Percentiles rank a stretch among this genome's conserved stretches.
Evolutionary conservation across 192 early-diverging fungal genomes (phyloP).

Genomic region (Linnemannia schmuckeri): DNA sequence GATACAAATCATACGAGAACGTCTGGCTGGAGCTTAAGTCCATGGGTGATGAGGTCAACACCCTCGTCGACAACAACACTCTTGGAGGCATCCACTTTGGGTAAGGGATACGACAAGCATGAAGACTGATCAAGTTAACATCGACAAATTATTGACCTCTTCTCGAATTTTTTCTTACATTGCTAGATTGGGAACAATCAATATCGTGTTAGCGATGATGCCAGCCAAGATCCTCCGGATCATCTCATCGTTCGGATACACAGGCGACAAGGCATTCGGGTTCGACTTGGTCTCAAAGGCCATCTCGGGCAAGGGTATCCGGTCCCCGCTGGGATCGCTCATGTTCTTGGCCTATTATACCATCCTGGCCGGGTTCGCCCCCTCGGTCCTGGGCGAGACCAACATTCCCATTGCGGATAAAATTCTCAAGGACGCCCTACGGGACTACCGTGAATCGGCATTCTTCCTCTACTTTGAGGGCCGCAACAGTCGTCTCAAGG

Average conservation of each 20-base stretch:
- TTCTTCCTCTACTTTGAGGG: conserved; percentile 66
- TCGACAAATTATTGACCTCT: no score
- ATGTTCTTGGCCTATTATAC: conserved; percentile 68
- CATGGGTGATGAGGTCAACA: conserved; percentile 57
- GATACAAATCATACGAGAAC: conserved; percentile 64
- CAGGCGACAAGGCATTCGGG: conserved; percentile 66
- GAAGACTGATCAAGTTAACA: no score
- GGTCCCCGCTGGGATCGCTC: conserved; percentile 65
- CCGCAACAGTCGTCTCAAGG: conserved; percentile 62
- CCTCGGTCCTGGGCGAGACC: conserved; percentile 58
- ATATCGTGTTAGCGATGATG: conserved; percentile 62
- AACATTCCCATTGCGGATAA: conserved; percentile 59
- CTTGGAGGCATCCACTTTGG: conserved; percentile 68
- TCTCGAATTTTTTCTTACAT: no score
- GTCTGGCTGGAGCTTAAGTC: conserved; percentile 65
- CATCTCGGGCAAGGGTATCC: conserved; percentile 61
- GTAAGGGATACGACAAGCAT: conserved; percentile 31
- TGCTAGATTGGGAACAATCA: conserved; percentile 49
- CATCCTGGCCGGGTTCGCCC: conserved; percentile 62
- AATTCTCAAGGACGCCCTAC: conserved; percentile 60
- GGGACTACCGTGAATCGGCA: conserved; percentile 62
- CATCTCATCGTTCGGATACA: conserved; percentile 68
- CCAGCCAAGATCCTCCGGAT: conserved; percentile 63
- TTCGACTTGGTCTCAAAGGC: conserved; percentile 64
- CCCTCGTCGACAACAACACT: conserved; percentile 64